A percentile compares a stretch with the other conserved stretches of the same genome.
Evolutionary conservation across 1,139 yeast genomes (phyloP).

Genomic region (Tardiomyces blankii): DNA sequence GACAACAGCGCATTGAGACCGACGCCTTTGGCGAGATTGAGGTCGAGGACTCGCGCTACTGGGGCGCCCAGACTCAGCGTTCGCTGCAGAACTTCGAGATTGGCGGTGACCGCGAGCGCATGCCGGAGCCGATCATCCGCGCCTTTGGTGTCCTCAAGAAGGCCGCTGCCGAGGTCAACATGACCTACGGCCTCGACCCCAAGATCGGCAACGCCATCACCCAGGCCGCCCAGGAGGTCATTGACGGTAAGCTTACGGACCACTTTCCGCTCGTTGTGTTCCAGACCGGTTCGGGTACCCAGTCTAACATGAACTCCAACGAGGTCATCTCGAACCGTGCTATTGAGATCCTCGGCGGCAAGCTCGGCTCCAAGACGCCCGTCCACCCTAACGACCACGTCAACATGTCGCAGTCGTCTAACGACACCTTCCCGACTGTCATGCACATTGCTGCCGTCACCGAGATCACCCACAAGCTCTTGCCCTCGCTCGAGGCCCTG

Average conservation of each 20-base stretch:
- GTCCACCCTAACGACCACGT: slow-evolving; percentile 99
- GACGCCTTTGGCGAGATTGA: slow-evolving; percentile 96
- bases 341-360: slow-evolving; percentile 88
- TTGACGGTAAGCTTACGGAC: slow-evolving; percentile 80
- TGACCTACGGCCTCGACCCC: slow-evolving; percentile 77
- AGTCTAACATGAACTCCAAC: slow-evolving; percentile 97
- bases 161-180: slow-evolving; percentile 90
- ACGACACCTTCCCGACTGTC: slow-evolving; percentile 96
- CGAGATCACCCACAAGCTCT: slow-evolving; percentile 61
- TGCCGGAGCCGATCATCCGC: slow-evolving; percentile 83
- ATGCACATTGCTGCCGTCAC: slow-evolving; percentile 98
- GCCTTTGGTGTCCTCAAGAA: slow-evolving; percentile 93
- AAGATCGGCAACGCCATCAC: slow-evolving; percentile 75
- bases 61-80: slow-evolving; percentile 97
- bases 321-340: slow-evolving; percentile 98
- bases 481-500: slow-evolving; percentile 71
- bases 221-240: slow-evolving; percentile 91
- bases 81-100: slow-evolving; percentile 88
- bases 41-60: slow-evolving; percentile 75
- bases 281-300: slow-evolving; percentile 99
- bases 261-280: slow-evolving; percentile 97
- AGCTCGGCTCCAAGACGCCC: slow-evolving; percentile 79
- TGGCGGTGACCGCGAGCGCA: slow-evolving; percentile 81
- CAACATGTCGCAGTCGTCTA: slow-evolving; percentile 96
- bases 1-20: slow-evolving; percentile 53